These are phyloP conservation scores for Penicillium occitanis DNA, from an alignment of 2,329 filamentous ascomycete genomes.

Conservation along the genomic window DNA sequence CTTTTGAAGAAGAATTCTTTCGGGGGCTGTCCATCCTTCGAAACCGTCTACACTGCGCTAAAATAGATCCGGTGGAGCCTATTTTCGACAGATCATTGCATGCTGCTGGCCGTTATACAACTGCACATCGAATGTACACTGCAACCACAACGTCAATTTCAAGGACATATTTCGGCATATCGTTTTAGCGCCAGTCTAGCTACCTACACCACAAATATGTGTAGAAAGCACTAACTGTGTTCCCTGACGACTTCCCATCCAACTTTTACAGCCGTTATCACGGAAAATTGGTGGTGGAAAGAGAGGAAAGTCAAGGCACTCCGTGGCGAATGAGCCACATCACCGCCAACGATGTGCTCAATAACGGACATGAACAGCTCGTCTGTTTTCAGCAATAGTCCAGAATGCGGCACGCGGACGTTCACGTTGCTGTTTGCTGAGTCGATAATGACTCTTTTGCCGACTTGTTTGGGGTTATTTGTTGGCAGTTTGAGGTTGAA, in stretches of 20 bases:
- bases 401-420: neutral
- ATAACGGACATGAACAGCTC: neutral
- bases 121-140: neutral
- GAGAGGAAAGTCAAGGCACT: neutral
- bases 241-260: neutral
- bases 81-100: neutral
- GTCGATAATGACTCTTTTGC: constrained; percentile 6
- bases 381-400: neutral
- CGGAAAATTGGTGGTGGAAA: neutral
- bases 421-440: constrained; percentile 2
- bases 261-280: neutral
- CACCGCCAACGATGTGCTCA: neutral
- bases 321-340: neutral
- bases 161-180: neutral
- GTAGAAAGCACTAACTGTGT: neutral
- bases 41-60: neutral
- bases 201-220: neutral
- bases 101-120: neutral
- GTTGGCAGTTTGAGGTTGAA: neutral
- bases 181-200: neutral
- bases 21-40: neutral
- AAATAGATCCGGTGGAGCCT: neutral
- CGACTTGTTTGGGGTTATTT: neutral
- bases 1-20: neutral
- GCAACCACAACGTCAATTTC: neutral